Evolutionary conservation across 2,329 filamentous ascomycete genomes (phyloP), one percentile per base, ranked within the genome.

Genomic region (Amauroascus verrucosus): DNA sequence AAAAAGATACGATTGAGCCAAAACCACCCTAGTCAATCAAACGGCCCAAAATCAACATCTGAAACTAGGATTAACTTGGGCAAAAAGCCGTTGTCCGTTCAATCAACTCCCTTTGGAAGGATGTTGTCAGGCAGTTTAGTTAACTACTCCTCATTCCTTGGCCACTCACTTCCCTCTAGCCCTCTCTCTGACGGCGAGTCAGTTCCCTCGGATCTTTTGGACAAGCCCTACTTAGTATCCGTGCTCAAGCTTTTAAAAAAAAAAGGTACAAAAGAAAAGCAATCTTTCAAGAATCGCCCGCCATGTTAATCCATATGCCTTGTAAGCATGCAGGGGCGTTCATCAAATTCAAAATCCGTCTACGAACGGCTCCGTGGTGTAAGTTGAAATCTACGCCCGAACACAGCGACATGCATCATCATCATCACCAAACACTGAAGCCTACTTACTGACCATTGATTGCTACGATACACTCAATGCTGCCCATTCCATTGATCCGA

Each of bases 401-500:
- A 46, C 5, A 32, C 26, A 32, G 30, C 20, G 16, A 11, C 8
- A 43, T n/a, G 37, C 28, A 35, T 43, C 24, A n/a, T n/a, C n/a
- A n/a, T 16, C 28, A 35, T 11, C 13, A 40, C 20, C n/a, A n/a
- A 11, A 6, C 13, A 30, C 35, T 40, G 28, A 8, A 13, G 9
- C 32, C n/a, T 24, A 2, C 38, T n/a, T 44, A 40, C 26, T 32
- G 20, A 26, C 11, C 6, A 30, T 22, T 38, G 50, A n/a, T 37
- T 46, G 43, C 18, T 37, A 46, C 20, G 28, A 38, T 45, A 44
- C 44, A 26, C 16, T 33, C 28, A 49, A 53, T 57, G 56, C 53
- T 53, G 53, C 53, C 56, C 53, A 51, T 57, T 55, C 56, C 56
- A 54, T 33, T 45, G 32, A 43, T 57, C 53, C 56, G 56, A 30